A percentile compares a stretch with the other conserved stretches of the same genome.
These are phyloP conservation scores for Daldinia concentrica DNA, from an alignment of 495 filamentous ascomycete genomes.

Conservation along the genomic window DNA sequence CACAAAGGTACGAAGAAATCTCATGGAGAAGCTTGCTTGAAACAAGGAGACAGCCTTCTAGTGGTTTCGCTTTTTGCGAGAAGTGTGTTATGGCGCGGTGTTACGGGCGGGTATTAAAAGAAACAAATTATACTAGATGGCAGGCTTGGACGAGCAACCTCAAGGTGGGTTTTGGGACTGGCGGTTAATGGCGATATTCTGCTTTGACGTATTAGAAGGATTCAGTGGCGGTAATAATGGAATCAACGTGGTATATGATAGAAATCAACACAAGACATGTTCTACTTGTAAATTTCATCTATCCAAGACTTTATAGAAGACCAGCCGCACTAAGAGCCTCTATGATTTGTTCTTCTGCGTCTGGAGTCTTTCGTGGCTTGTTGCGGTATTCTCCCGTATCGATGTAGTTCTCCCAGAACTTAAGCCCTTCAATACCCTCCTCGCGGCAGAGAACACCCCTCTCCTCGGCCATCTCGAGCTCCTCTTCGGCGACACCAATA, in stretches of 20 bases:
- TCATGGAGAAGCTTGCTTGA: conserved; percentile 56
- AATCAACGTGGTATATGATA: conserved; percentile 3
- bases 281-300: background rate
- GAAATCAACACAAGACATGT: background rate
- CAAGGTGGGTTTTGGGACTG: conserved; percentile 1
- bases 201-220: conserved; percentile 3
- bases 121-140: conserved; percentile 1
- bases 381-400: conserved; percentile 52
- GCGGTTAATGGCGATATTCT: background rate
- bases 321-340: conserved; percentile 49
- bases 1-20: conserved; percentile 68
- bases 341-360: conserved; percentile 40
- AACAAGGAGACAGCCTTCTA: background rate
- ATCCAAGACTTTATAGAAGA: conserved; percentile 45
- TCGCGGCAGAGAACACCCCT: conserved; percentile 84
- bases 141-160: background rate
- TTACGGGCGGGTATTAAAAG: conserved; percentile 23
- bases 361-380: conserved; percentile 25
- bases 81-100: conserved; percentile 15
- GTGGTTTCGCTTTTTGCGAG: conserved; percentile 2
- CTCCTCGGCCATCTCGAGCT: conserved; percentile 96
- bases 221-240: background rate
- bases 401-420: conserved; percentile 81
- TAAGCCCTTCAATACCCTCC: conserved; percentile 81
- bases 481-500: conserved; percentile 95